Evolutionary conservation across 1,284 basidiomycete species (phyloP), one percentile per base, ranked within the genome.

Genomic region (Mycena citricolor): DNA sequence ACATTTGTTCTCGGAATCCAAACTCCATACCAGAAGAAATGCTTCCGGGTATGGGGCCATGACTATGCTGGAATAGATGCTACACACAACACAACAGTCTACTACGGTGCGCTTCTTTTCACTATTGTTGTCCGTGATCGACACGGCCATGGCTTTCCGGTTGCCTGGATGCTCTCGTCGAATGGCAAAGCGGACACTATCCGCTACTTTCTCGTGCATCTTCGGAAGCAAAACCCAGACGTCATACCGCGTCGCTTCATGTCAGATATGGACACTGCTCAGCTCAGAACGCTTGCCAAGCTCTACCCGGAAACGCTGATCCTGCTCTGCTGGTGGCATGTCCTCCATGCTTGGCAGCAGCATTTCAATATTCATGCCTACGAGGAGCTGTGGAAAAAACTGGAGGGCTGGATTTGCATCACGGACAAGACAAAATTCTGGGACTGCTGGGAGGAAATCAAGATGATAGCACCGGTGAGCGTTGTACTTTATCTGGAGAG

Each of bases 291-390:
- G 11, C 36, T 54, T 16, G n/a, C 20, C 13, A 12, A 8, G 5
- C 39, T 37, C 16, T 56, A 54, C 36, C 25, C 35, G 5, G 28
- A 33, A 16, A 31, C 52, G 0, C 19, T 13, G 3, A 14, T 54
- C 7, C 40, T 52, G 7, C 39, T 56, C 3, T 57, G 55, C 44
- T 54, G 51, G 49, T 57, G 55, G 55, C 55, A 58, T 37, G 54
- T 59, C 17, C 56, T 57, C 21, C 56, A 54, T 21, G 54, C 52
- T 1, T 56, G 54, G 54, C 50, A 49, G 22, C 39, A 56, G 22
- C 50, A 56, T 19, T 54, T 58, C 28, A 10, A n/a, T 8, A 48
- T 33, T 4, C 3, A 11, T 10, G 36, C 42, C 4, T 45, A 45
- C 34, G 47, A 51, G 11, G 50, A 56, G 20, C 42, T 55, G 3